Evolutionary conservation across 2,329 filamentous ascomycete genomes (phyloP).

Genomic region (Fusarium xyrophilum): DNA sequence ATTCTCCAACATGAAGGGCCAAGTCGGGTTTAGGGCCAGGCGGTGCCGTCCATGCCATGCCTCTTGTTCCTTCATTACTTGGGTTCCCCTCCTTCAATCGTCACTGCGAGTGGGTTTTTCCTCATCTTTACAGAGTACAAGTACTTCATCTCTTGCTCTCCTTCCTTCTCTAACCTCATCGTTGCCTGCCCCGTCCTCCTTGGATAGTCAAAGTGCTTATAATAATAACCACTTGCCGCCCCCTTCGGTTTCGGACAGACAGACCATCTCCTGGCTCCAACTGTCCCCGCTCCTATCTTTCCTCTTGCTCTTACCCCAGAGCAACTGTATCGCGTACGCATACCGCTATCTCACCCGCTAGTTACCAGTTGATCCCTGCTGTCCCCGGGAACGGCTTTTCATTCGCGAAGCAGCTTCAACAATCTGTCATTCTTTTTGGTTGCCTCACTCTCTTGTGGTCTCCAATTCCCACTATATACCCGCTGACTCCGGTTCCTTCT

Average conservation of each 20-base stretch:
- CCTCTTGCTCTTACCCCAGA: constrained; percentile 40
- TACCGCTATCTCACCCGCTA: constrained; percentile 43
- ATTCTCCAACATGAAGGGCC: constrained; percentile 16
- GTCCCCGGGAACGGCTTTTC: constrained; percentile 20
- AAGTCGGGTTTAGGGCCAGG: constrained; percentile 25
- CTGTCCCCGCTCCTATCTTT: constrained; percentile 39
- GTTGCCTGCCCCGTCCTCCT: not conserved
- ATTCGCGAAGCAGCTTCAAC: constrained; percentile 30
- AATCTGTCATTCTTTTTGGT: constrained; percentile 29
- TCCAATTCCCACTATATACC: not conserved
- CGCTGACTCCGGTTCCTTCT: constrained; percentile 12
- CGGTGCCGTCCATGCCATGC: constrained; percentile 13
- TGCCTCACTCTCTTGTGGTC: constrained; percentile 10
- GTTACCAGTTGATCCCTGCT: constrained; percentile 39
- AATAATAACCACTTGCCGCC: not conserved
- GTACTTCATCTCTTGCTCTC: constrained; percentile 4
- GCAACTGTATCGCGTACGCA: constrained; percentile 36
- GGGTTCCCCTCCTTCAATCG: constrained; percentile 27
- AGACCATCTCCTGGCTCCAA: constrained; percentile 3
- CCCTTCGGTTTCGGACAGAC: not conserved
- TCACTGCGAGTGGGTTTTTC: constrained; percentile 5
- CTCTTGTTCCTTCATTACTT: constrained; percentile 3
- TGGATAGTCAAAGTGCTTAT: not conserved
- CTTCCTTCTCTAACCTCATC: not conserved
- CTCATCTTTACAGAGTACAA: constrained; percentile 16